Evolutionary conservation across 495 filamentous ascomycete genomes (phyloP), one percentile per base, ranked within the genome.

Genomic region (Aspergillus bridgeri): DNA sequence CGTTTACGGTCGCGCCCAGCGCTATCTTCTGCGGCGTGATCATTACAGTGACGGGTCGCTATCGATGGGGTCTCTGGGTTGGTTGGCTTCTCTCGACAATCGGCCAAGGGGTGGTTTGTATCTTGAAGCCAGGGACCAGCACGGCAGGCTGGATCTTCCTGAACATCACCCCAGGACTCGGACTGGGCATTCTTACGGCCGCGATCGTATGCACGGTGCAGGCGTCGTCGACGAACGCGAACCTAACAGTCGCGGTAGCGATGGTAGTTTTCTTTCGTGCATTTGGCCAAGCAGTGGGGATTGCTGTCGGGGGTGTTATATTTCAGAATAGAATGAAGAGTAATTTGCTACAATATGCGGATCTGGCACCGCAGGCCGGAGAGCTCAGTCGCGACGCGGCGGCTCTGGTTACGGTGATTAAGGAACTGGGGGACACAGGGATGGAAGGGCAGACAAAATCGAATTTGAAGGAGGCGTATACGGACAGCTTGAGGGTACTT

Each of bases 251-350:
- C 49, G 80, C 80, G 0, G 75, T 79, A 0, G 78, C 72, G n/a
- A 80, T 83, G 71, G 80, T 80, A 51, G 75, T 75, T 17, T 84
- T 86, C 69, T 75, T 83, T 61, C 81, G 83, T 11, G 74, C 77
- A 3, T 63, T 82, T 24, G 83, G 83, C 27, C 80, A 83, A 47
- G 73, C 75, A 0, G 54, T 86, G 18, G 82, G 83, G 3, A 77
- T 85, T 20, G 82, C 82, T 4, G 68, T 85, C 21, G 83, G 82
- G 5, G 80, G 81, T 13, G 79, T 79, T 5, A 72, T 83, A 5
- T 89, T 88, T 67, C 82, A 87, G 64, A 86, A 86, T 46, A 74
- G 74, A 29, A 80, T 88, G 72, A 69, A 70, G 20, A 44, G 51
- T 1, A 80, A 82, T 25, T 56, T 88, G 1, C 42, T 64, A 6